Conservation (phyloP, 176 grass and related monocot species). For the Eragrostis curvula region DNA sequence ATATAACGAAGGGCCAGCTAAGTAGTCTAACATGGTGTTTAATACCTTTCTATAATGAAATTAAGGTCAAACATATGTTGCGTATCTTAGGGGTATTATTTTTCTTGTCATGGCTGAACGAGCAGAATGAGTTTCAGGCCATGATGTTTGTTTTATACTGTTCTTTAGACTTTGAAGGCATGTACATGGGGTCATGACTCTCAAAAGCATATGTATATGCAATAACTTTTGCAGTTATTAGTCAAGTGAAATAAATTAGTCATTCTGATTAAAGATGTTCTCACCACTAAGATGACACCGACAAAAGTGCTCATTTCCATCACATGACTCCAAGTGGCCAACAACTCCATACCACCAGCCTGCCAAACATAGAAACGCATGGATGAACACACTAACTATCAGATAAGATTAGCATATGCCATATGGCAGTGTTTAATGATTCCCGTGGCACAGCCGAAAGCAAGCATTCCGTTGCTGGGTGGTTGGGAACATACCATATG, state of each 20-base stretch:
- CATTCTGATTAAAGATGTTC: constrained; percentile 46
- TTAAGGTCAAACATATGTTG: constrained; percentile 43
- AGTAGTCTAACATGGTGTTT: constrained; percentile 3
- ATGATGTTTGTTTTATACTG: constrained; percentile 42
- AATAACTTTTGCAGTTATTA: constrained; percentile 48
- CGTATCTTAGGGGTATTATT: constrained; percentile 15
- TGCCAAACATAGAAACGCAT: constrained; percentile 57
- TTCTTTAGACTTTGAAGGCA: constrained; percentile 48
- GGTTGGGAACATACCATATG: constrained; percentile 79
- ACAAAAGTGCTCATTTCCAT: constrained; percentile 80
- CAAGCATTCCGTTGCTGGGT: constrained; percentile 42
- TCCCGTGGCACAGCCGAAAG: constrained; percentile 25
- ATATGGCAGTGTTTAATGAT: constrained; percentile 37
- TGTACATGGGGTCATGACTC: constrained; percentile 41
- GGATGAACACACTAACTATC: constrained; percentile 46
- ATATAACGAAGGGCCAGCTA: constrained; percentile 14
- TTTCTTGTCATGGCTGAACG: constrained; percentile 30
- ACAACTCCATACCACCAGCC: constrained; percentile 99
- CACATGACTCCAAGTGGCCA: constrained; percentile 88
- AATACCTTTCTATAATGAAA: constrained; percentile 8
- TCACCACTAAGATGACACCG: constrained; percentile 85
- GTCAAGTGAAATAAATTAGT: constrained; percentile 48
- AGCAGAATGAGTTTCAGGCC: constrained; percentile 7
- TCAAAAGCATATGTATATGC: constrained; percentile 35
- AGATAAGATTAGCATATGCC: constrained; percentile 55